phyloP scores from a whole-genome alignment of 148 eudicot species.

The Amaranthus hypochondriacus region DNA sequence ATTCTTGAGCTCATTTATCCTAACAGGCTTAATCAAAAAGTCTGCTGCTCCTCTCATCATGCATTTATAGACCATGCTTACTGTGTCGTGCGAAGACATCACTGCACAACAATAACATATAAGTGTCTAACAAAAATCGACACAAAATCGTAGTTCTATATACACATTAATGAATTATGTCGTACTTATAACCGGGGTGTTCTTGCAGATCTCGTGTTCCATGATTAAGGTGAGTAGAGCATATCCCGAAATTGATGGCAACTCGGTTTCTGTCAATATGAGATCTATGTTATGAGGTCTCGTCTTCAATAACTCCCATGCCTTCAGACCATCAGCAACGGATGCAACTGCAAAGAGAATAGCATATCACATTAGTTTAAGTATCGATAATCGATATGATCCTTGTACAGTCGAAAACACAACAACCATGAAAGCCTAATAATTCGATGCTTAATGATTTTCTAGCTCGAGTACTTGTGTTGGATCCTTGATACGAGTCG shows the following conservation, averaged over 20 bases:
- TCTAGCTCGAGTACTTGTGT: too few species aligned
- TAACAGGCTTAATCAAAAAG: slow-evolving; percentile 86
- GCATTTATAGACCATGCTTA: slow-evolving; percentile 82
- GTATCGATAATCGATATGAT: neutral
- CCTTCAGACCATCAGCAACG: slow-evolving; percentile 87
- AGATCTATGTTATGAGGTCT: slow-evolving; percentile 68
- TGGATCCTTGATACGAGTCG: too few species aligned
- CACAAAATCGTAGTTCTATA: neutral
- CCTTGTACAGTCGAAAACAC: neutral
- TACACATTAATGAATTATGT: neutral
- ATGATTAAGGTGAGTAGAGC: slow-evolving; percentile 76
- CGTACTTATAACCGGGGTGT: slow-evolving; percentile 95
- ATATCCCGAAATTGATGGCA: slow-evolving; percentile 85
- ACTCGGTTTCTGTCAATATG: slow-evolving; percentile 78
- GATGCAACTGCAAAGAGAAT: slow-evolving; percentile 63
- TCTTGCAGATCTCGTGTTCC: slow-evolving; percentile 84
- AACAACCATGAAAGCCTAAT: neutral
- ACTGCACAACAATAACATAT: slow-evolving; percentile 51
- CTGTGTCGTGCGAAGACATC: slow-evolving; percentile 88
- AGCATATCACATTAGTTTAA: neutral
- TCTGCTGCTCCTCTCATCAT: slow-evolving; percentile 94
- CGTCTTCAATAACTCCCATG: slow-evolving; percentile 81
- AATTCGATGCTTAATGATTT: too few species aligned
- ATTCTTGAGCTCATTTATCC: slow-evolving; percentile 82
- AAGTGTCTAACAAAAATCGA: neutral